Percentiles rank a stretch among this genome's conserved stretches.
Evolutionary conservation across 805 yeast genomes (phyloP).

Genomic region (Pichia deserticola): DNA sequence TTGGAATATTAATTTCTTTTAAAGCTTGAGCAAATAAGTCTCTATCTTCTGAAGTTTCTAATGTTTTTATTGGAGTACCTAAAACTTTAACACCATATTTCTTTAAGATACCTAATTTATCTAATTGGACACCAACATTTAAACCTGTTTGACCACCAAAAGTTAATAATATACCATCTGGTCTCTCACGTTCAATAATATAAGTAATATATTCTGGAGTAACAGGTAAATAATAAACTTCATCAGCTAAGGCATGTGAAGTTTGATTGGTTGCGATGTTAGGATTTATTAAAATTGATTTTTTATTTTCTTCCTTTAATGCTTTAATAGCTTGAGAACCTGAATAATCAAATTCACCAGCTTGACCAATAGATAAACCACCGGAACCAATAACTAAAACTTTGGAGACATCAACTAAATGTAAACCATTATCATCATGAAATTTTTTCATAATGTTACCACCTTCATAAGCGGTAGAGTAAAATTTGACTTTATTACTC

Average conservation of each 20-base stretch:
- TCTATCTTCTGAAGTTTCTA: slow-evolving; percentile 96
- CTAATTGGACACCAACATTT: slow-evolving; percentile 91
- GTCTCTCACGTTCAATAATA: slow-evolving; percentile 91
- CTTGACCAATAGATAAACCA: slow-evolving; percentile 95
- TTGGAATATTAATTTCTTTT: slow-evolving; percentile 91
- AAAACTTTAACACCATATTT: slow-evolving; percentile 88
- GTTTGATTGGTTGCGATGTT: slow-evolving; percentile 97
- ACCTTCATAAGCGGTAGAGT: slow-evolving; percentile 45
- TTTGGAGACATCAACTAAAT: slow-evolving; percentile 74
- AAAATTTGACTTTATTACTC: neutral
- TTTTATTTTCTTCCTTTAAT: slow-evolving; percentile 78
- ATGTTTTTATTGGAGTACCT: slow-evolving; percentile 95
- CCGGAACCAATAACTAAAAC: slow-evolving; percentile 96
- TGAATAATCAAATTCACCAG: slow-evolving; percentile 96
- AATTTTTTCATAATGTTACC: slow-evolving; percentile 51
- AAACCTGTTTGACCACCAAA: slow-evolving; percentile 99
- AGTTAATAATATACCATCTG: slow-evolving; percentile 92
- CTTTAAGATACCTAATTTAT: slow-evolving; percentile 89
- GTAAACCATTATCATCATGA: slow-evolving; percentile 51
- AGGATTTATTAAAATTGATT: slow-evolving; percentile 84
- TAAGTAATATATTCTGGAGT: slow-evolving; percentile 94
- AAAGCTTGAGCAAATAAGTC: slow-evolving; percentile 92
- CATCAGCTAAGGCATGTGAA: slow-evolving; percentile 90
- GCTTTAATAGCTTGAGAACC: slow-evolving; percentile 98
- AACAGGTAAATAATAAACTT: slow-evolving; percentile 90